Evolutionary conservation across 2,329 filamentous ascomycete species (phyloP).

Genomic region (Neofusicoccum sp.): DNA sequence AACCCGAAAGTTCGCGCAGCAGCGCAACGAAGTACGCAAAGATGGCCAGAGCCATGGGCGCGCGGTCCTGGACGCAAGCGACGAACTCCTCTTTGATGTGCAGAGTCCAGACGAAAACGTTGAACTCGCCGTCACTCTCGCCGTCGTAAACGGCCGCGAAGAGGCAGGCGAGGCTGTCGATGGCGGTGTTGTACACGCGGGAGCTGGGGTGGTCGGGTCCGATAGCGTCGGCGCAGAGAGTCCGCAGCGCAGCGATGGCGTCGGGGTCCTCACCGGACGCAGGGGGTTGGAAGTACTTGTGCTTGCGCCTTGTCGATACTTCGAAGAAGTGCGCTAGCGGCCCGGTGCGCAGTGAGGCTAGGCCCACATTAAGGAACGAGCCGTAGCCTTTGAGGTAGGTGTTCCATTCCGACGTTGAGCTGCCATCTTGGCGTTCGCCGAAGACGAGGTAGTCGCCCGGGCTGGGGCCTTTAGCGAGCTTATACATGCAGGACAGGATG

Average conservation of each 20-base stretch:
- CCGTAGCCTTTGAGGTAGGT: neutral
- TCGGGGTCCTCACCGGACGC: neutral
- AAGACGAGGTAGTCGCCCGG: constrained; percentile 3
- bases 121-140: neutral
- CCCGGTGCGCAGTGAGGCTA: neutral
- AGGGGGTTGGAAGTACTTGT: neutral
- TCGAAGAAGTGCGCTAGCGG: neutral
- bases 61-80: neutral
- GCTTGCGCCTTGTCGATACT: neutral
- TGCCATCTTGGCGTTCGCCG: neutral
- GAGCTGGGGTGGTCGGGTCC: neutral
- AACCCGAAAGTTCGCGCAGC: neutral
- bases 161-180: neutral
- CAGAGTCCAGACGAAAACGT: neutral
- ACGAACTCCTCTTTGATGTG: neutral
- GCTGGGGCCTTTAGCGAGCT: constrained; percentile 23
- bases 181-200: neutral
- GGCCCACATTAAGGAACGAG: neutral
- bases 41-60: neutral
- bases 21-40: constrained; percentile 9
- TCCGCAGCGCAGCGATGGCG: neutral
- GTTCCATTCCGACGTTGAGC: neutral
- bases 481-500: constrained; percentile 1
- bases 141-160: neutral
- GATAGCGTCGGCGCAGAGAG: neutral